These are phyloP conservation scores for Ploettnerulaceae sp. DNA, from an alignment of 2,329 filamentous ascomycete species.

Conservation along the genomic window DNA sequence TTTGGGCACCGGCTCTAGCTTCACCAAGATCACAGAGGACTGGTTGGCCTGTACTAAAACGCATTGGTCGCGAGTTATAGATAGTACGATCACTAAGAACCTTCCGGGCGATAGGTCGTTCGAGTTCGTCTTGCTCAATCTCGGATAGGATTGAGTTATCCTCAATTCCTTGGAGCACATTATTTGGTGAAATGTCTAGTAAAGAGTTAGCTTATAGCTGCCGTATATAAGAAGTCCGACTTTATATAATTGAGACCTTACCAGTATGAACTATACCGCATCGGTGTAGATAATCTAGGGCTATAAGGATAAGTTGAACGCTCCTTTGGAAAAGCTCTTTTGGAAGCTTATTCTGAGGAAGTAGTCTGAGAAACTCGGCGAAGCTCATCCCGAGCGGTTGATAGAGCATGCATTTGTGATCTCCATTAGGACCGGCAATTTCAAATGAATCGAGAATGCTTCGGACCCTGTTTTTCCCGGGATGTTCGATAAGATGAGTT, in stretches of 20 bases:
- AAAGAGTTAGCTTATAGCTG: conserved; percentile 17
- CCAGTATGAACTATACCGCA: conserved; percentile 44
- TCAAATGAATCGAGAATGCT: conserved; percentile 38
- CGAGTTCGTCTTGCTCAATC: conserved; percentile 39
- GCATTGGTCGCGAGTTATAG: conserved; percentile 39
- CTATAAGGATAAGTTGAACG: conserved; percentile 39
- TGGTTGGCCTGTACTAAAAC: conserved; percentile 32
- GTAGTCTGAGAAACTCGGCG: conserved; percentile 38
- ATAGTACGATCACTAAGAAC: conserved; percentile 38
- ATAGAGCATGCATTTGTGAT: conserved; percentile 38
- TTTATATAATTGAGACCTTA: conserved; percentile 25
- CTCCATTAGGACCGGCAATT: conserved; percentile 35
- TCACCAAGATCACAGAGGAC: conserved; percentile 48
- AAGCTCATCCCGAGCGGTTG: conserved; percentile 42
- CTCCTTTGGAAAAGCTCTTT: conserved; percentile 34
- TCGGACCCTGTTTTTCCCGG: conserved; percentile 33
- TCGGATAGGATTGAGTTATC: conserved; percentile 36
- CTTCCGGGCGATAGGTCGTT: conserved; percentile 41
- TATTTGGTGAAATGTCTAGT: conserved; percentile 42
- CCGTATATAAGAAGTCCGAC: conserved; percentile 5
- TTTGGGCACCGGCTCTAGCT: conserved; percentile 35
- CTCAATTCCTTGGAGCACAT: conserved; percentile 40
- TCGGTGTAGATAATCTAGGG: conserved; percentile 44
- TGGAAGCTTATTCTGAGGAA: conserved; percentile 37
- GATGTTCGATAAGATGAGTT: conserved; percentile 29